phyloP scores from a whole-genome alignment of 768 basidiomycete species.

The Mycena kentingensis region DNA sequence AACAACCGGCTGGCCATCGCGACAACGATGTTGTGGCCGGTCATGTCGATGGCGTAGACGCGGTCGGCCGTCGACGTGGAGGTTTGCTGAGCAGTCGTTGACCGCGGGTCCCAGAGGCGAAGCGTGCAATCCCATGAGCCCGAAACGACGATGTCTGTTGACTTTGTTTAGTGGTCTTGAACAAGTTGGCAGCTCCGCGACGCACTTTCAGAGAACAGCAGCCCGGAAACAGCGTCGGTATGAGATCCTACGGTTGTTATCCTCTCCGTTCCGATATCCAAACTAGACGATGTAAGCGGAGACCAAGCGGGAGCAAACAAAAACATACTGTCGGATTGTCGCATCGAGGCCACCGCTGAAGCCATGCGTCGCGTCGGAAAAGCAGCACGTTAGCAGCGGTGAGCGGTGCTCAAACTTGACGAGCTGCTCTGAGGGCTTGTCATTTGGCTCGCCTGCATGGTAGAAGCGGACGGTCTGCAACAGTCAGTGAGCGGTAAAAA shows the following conservation, averaged over 20 bases:
- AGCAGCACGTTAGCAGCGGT: slow-evolving; percentile 83
- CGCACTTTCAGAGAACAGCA: slow-evolving; percentile 69
- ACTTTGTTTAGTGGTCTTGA: not conserved
- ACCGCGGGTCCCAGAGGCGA: slow-evolving; percentile 84
- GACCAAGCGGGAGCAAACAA: not conserved
- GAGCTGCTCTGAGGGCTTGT: slow-evolving; percentile 61
- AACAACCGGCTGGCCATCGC: slow-evolving; percentile 92
- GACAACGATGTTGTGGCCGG: slow-evolving; percentile 80
- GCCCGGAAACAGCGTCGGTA: slow-evolving; percentile 73
- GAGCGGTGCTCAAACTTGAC: slow-evolving; percentile 89
- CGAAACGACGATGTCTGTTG: slow-evolving; percentile 70
- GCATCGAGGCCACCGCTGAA: slow-evolving; percentile 90
- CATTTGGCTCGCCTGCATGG: slow-evolving; percentile 66
- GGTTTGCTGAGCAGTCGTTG: slow-evolving; percentile 55
- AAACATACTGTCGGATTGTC: slow-evolving; percentile 76
- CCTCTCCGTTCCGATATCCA: slow-evolving; percentile 76
- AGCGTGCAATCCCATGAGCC: slow-evolving; percentile 93
- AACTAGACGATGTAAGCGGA: slow-evolving; percentile 42
- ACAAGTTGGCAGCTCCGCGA: slow-evolving; percentile 45
- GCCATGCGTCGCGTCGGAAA: slow-evolving; percentile 63
- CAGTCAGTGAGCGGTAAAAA: slow-evolving; percentile 5
- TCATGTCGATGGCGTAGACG: slow-evolving; percentile 81
- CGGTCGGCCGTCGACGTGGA: slow-evolving; percentile 77
- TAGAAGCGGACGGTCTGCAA: slow-evolving; percentile 43
- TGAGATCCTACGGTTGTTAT: slow-evolving; percentile 79